Conservation (phyloP, 352 stramenopile species). For the Bremia lactucae region DNA sequence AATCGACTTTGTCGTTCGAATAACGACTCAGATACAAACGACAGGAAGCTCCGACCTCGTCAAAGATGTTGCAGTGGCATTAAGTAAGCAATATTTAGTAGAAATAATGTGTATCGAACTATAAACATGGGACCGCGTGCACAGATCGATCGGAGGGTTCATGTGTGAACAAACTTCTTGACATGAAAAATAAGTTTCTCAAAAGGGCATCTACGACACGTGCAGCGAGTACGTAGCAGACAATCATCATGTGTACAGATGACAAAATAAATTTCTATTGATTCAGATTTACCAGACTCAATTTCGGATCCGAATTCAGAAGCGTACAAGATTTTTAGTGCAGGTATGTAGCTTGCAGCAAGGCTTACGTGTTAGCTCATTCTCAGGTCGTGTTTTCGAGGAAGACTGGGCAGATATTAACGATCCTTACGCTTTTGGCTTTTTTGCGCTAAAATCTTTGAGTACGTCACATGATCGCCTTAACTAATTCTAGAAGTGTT, state of each 20-base stretch:
- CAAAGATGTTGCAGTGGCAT: slow-evolving; percentile 15
- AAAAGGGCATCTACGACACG: slow-evolving; percentile 27
- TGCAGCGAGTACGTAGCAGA: slow-evolving; percentile 32
- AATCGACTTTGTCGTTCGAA: slow-evolving; percentile 42
- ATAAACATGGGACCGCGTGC: slow-evolving; percentile 1
- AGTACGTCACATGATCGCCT: slow-evolving; percentile 23
- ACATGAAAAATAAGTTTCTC: slow-evolving; percentile 41
- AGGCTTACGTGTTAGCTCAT: neutral
- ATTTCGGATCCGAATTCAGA: slow-evolving; percentile 45
- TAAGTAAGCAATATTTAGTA: slow-evolving; percentile 16
- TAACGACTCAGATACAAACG: slow-evolving; percentile 50
- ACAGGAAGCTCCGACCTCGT: slow-evolving; percentile 35
- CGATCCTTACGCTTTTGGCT: slow-evolving; percentile 47
- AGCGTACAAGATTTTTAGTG: slow-evolving; percentile 59
- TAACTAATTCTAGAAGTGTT: neutral
- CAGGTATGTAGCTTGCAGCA: slow-evolving; percentile 20
- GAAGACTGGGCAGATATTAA: slow-evolving; percentile 42
- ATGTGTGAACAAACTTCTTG: slow-evolving; percentile 42
- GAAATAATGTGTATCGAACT: neutral
- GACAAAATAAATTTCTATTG: slow-evolving; percentile 3
- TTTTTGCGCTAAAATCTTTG: slow-evolving; percentile 31
- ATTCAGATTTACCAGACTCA: slow-evolving; percentile 38
- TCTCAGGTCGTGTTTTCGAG: neutral
- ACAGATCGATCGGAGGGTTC: slow-evolving; percentile 43
- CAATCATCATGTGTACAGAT: neutral